Evolutionary conservation across 768 basidiomycete genomes (phyloP).

Genomic region (Phlebiopsis flavidoalba): DNA sequence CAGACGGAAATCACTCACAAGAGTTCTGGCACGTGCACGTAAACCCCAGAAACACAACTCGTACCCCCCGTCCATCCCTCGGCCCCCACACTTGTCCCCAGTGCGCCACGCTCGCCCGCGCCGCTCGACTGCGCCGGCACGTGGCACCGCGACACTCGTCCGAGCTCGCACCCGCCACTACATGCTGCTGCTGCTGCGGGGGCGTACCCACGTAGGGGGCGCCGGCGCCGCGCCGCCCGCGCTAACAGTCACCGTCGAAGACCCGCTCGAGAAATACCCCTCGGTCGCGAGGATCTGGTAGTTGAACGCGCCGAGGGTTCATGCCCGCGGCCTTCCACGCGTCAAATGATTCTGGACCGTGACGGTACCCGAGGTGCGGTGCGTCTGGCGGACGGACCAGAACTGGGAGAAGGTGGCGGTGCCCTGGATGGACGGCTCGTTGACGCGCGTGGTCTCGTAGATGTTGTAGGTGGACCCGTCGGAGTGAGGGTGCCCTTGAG

Average conservation of each 20-base stretch:
- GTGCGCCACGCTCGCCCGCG: too few relatives aligned
- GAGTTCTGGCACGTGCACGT: too few relatives aligned
- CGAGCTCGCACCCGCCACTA: too few relatives aligned
- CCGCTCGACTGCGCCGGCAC: background rate
- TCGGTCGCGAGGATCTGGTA: conserved; percentile 47
- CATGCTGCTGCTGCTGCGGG: too few relatives aligned
- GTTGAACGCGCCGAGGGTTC: conserved; percentile 32
- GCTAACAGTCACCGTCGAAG: conserved; percentile 9
- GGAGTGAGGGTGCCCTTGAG: conserved; percentile 33
- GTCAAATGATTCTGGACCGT: conserved; percentile 34
- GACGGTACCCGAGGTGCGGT: conserved; percentile 24
- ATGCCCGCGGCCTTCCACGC: conserved; percentile 37
- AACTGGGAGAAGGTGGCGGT: conserved; percentile 42
- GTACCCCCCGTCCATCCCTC: too few relatives aligned
- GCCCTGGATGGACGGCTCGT: conserved; percentile 38
- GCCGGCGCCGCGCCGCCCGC: too few relatives aligned
- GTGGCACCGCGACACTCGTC: too few relatives aligned
- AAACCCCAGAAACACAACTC: too few relatives aligned
- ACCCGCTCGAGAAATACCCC: conserved; percentile 38
- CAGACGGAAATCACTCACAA: too few relatives aligned
- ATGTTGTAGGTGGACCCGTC: conserved; percentile 41
- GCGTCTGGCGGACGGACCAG: conserved; percentile 38
- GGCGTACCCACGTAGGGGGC: too few relatives aligned
- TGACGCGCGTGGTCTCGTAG: conserved; percentile 31
- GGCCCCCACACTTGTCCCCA: too few relatives aligned